Percentiles rank a stretch among this genome's conserved stretches.
Conservation (phyloP, 306 rosid genomes). For the Corylus avellana region DNA sequence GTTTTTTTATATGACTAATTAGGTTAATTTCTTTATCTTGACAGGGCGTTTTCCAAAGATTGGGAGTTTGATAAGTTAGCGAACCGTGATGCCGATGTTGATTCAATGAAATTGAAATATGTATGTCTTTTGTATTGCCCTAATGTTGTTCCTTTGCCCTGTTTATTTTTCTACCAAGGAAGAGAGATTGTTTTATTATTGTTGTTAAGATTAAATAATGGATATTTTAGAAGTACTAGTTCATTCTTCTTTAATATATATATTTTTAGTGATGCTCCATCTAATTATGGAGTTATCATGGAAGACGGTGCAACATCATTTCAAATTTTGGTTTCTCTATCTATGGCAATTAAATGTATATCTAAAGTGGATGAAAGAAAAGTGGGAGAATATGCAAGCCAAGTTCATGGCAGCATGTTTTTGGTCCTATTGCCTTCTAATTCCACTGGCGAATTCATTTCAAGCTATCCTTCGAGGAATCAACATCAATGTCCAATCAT, state of each 20-base stretch:
- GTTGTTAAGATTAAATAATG: slow-evolving; percentile 1
- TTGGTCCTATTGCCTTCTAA: too few species aligned
- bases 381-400: too few species aligned
- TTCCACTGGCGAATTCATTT: too few species aligned
- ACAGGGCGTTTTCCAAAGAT: slow-evolving; percentile 73
- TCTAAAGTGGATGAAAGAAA: background rate
- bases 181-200: slow-evolving; percentile 11
- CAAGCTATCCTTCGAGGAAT: too few species aligned
- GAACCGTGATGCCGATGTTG: slow-evolving; percentile 62
- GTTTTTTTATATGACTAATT: background rate
- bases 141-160: slow-evolving; percentile 27
- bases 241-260: background rate
- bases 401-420: background rate
- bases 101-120: slow-evolving; percentile 71
- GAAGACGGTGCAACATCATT: background rate
- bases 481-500: too few species aligned
- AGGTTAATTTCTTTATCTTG: slow-evolving; percentile 15
- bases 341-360: background rate
- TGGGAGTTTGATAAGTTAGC: slow-evolving; percentile 79
- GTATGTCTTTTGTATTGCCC: slow-evolving; percentile 64
- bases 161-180: slow-evolving; percentile 13
- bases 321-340: background rate
- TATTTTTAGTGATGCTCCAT: background rate
- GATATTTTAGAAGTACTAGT: background rate
- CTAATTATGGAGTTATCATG: background rate